phyloP scores from a whole-genome alignment of 2,329 filamentous ascomycete species.

The Coccinonectria pachysandricola region DNA sequence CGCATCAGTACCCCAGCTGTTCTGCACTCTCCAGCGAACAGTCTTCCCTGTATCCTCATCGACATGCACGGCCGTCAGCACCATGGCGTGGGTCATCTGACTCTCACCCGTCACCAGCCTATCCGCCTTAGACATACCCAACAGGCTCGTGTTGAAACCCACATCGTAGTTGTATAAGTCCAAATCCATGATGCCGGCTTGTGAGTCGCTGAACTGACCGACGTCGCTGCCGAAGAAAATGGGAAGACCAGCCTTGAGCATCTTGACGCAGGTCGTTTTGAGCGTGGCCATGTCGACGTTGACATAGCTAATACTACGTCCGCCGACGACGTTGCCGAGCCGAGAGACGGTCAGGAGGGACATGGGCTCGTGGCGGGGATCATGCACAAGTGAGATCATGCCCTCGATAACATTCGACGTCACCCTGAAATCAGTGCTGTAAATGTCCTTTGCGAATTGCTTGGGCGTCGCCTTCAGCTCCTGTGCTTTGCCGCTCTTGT shows the following conservation, averaged over 20 bases:
- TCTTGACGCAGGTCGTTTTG: constrained; percentile 63
- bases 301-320: constrained; percentile 66
- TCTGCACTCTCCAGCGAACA: constrained; percentile 78
- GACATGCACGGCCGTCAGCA: constrained; percentile 75
- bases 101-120: constrained; percentile 64
- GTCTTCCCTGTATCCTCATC: constrained; percentile 50
- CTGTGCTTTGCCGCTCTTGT: constrained; percentile 55
- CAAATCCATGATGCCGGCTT: constrained; percentile 69
- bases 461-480: constrained; percentile 55
- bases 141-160: constrained; percentile 67
- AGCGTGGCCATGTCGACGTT: constrained; percentile 68
- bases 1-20: constrained; percentile 62
- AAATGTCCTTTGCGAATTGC: constrained; percentile 61
- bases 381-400: constrained; percentile 76
- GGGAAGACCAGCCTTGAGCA: constrained; percentile 68
- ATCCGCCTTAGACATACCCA: constrained; percentile 67
- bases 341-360: constrained; percentile 65
- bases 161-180: constrained; percentile 68
- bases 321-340: constrained; percentile 73
- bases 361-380: constrained; percentile 67
- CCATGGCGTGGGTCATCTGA: constrained; percentile 89
- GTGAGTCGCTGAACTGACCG: constrained; percentile 64
- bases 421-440: constrained; percentile 47
- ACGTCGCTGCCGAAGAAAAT: constrained; percentile 88
- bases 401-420: constrained; percentile 51